phyloP scores from a whole-genome alignment of 2,329 filamentous ascomycete genomes.

The Alternaria burnsii region DNA sequence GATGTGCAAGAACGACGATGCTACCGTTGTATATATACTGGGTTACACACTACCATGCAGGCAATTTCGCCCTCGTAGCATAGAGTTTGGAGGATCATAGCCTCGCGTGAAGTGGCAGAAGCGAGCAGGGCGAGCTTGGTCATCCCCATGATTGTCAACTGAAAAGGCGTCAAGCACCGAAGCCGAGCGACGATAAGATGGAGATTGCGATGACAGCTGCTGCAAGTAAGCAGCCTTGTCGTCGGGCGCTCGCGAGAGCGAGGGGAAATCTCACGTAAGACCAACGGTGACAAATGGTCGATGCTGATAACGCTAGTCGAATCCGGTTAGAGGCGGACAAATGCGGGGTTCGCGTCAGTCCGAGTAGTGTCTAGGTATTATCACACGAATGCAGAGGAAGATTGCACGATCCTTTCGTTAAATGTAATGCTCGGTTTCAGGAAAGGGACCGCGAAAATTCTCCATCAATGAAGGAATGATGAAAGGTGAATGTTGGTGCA shows the following conservation, averaged over 20 bases:
- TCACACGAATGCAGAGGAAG: not conserved
- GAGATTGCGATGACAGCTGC: not conserved
- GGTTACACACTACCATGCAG: not conserved
- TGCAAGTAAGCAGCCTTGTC: slow-evolving; percentile 2
- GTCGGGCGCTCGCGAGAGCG: slow-evolving; percentile 2
- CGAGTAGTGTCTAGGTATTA: not conserved
- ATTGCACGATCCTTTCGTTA: not conserved
- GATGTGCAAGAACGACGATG: not conserved
- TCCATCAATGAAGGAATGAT: not conserved
- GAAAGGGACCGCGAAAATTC: accelerated
- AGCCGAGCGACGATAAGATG: not conserved
- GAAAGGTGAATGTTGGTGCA: not conserved
- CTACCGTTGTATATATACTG: not conserved
- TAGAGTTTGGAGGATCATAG: not conserved
- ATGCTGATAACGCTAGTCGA: not conserved
- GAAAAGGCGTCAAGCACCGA: not conserved
- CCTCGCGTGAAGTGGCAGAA: not conserved
- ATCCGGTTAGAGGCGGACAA: not conserved
- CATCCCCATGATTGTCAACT: not conserved
- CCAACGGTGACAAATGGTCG: not conserved
- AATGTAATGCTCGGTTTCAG: not conserved
- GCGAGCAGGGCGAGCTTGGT: slow-evolving; percentile 14
- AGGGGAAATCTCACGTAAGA: not conserved
- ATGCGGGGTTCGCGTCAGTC: not conserved
- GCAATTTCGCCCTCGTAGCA: not conserved